A percentile compares a stretch with the other conserved stretches of the same genome.
These are phyloP conservation scores for Parietichytrium sp. DNA, from an alignment of 108 stramenopile species.

Conservation along the genomic window DNA sequence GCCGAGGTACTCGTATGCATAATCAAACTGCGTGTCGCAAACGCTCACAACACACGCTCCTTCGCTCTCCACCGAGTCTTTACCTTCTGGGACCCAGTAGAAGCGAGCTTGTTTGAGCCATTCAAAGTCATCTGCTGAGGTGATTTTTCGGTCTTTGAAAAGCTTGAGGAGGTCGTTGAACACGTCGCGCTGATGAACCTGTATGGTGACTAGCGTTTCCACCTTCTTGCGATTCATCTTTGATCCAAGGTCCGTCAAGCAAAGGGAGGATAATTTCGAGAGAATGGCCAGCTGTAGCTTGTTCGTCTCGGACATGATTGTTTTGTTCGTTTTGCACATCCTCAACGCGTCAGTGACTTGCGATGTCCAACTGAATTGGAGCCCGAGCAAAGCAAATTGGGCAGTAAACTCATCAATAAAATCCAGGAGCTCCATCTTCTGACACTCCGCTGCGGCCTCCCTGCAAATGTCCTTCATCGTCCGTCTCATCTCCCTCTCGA, in stretches of 20 bases:
- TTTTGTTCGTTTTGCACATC: slow-evolving; percentile 52
- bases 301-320: slow-evolving; percentile 57
- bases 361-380: slow-evolving; percentile 65
- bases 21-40: slow-evolving; percentile 63
- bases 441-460: slow-evolving; percentile 45
- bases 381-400: slow-evolving; percentile 66
- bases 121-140: slow-evolving; percentile 55
- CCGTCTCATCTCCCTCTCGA: slow-evolving; percentile 53
- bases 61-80: not conserved
- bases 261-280: slow-evolving; percentile 60
- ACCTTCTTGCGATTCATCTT: slow-evolving; percentile 70
- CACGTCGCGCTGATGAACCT: slow-evolving; percentile 66
- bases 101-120: slow-evolving; percentile 66
- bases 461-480: slow-evolving; percentile 63
- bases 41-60: slow-evolving; percentile 50
- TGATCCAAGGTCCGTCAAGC: slow-evolving; percentile 63
- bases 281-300: slow-evolving; percentile 51
- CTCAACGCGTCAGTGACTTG: slow-evolving; percentile 58
- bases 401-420: slow-evolving; percentile 61
- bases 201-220: slow-evolving; percentile 66
- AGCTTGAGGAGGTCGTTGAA: slow-evolving; percentile 49
- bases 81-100: slow-evolving; percentile 45
- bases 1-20: slow-evolving; percentile 59
- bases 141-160: slow-evolving; percentile 49
- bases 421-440: slow-evolving; percentile 43